These are phyloP conservation scores for Pythium coloratum DNA, from an alignment of 352 stramenopile species.

Conservation along the genomic window DNA sequence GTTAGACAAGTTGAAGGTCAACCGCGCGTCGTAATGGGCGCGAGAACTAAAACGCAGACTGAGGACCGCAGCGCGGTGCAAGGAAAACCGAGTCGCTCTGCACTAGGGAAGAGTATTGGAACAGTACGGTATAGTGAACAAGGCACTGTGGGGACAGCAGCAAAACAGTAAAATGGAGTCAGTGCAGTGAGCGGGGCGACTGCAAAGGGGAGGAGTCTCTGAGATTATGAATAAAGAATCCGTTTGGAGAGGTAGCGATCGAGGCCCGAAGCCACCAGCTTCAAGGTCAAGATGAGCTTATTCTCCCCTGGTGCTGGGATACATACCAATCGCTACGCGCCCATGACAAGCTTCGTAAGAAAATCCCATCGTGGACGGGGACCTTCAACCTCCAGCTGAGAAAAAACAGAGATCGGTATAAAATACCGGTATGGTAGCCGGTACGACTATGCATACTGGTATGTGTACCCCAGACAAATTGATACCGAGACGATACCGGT, in stretches of 20 bases:
- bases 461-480: not conserved
- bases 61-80: too few species aligned
- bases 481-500: not conserved
- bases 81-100: not conserved
- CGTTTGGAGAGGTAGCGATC: not conserved
- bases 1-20: not conserved
- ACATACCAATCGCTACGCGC: not conserved
- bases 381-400: not conserved
- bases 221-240: not conserved
- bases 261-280: not conserved
- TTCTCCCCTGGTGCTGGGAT: not conserved
- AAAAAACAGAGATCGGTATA: not conserved
- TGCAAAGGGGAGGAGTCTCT: not conserved
- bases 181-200: slow-evolving; percentile 4
- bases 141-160: not conserved
- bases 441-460: slow-evolving; percentile 2
- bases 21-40: not conserved
- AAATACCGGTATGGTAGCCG: slow-evolving; percentile 8
- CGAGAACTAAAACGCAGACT: not conserved
- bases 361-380: not conserved
- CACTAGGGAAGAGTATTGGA: too few species aligned
- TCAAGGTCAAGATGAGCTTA: not conserved
- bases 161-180: not conserved
- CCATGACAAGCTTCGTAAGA: not conserved
- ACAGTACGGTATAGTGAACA: too few species aligned